Evolutionary conservation across 768 basidiomycete species (phyloP).

Genomic region (Podaxis sp.): DNA sequence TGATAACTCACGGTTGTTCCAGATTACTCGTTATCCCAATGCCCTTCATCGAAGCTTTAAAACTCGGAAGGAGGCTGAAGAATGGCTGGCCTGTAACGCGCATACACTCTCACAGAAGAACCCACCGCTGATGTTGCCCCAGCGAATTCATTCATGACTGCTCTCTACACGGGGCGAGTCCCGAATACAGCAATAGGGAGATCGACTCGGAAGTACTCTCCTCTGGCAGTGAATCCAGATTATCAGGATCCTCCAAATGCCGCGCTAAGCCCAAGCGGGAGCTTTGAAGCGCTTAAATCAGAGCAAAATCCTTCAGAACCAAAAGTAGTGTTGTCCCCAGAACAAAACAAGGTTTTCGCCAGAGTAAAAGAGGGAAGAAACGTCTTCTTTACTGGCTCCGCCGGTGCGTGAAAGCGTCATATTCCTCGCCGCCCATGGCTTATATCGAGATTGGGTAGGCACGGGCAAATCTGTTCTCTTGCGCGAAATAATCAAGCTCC

Average conservation of each 20-base stretch:
- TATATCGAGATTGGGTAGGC: conserved; percentile 28
- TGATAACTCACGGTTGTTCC: not conserved
- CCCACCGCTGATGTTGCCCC: not conserved
- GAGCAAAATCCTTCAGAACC: conserved; percentile 2
- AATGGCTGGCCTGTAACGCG: conserved; percentile 39
- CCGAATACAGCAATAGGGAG: not conserved
- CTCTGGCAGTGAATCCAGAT: not conserved
- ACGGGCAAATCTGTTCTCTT: conserved; percentile 85
- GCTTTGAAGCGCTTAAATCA: not conserved
- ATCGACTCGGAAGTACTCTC: not conserved
- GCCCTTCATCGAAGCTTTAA: conserved; percentile 51
- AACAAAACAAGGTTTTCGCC: conserved; percentile 46
- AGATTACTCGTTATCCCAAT: conserved; percentile 52
- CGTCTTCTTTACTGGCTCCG: conserved; percentile 86
- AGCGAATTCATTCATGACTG: conserved; percentile 3
- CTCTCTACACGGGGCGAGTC: not conserved
- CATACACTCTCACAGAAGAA: not conserved
- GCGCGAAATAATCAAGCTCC: conserved; percentile 61
- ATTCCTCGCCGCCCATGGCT: not conserved
- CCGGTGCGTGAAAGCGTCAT: conserved; percentile 41
- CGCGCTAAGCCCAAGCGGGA: too few species aligned
- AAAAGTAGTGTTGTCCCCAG: conserved; percentile 40
- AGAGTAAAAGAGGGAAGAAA: conserved; percentile 55
- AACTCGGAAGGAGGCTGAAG: conserved; percentile 39
- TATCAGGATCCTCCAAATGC: not conserved